Base-by-base conservation (phyloP, 805 yeast species). In the Ogataea minuta region DNA sequence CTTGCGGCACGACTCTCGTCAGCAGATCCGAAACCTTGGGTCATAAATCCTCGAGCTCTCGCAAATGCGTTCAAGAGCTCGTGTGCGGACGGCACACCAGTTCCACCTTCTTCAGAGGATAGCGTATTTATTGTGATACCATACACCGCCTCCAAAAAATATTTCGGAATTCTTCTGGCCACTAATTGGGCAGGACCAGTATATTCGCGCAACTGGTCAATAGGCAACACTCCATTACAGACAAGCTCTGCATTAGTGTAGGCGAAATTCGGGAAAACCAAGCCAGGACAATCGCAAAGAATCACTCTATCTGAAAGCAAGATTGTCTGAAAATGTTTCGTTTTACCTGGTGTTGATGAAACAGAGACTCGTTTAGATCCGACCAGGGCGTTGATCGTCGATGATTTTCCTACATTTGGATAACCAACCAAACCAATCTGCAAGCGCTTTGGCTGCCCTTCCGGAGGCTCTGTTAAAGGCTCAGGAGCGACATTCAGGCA, bases 321-420 rank as follows among this genome's bases (percentile, higher is more conserved):
- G 46, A 93, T 90, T 1, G 99, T 93, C 70, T 93, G 99, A 74
- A 93, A 93, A 72, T 93, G 99, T 62, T 93, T 93, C 10, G 99
- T 93, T 62, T 93, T 93, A 69, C 99, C 99, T 10, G 99, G 99
- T 1, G 99, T 93, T 1, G 98, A 74, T 2, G 98, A 91, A 26
- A 93, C 99, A 2, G 97, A 89, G n/a, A 93, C 99, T 62, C 87
- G 90, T 59, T 93, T 93, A 13, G 97, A 80, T 10, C 99, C 99
- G 31, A 91, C 93, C 28, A 93, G 71, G 0, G 99, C 97, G 63
- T 93, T 93, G 55, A 93, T 93, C 2, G 98, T 93, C n/a, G 98
- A 90, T 2, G 98, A 93, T 35, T 62, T 62, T 55, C 67, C 67
- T 35, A 84, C 91, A 60, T 91, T 93, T 27, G 99, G 99, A 62